phyloP scores from a whole-genome alignment of 495 filamentous ascomycete species.

The Lepidopterella palustris region DNA sequence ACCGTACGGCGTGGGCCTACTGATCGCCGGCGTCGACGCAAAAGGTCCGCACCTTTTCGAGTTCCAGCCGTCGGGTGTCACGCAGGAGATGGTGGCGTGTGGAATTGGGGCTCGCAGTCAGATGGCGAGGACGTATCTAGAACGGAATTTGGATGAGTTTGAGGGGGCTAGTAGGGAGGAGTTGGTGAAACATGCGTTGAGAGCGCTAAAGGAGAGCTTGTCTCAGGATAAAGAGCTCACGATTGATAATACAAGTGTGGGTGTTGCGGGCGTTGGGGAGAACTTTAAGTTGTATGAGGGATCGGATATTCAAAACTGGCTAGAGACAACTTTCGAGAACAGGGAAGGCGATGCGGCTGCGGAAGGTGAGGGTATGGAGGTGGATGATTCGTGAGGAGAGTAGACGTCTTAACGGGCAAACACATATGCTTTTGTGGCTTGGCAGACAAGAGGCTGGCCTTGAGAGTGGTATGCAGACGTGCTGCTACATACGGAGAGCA shows the following conservation, averaged over 20 bases:
- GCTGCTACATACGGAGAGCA: no score
- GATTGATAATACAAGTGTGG: conserved; percentile 90
- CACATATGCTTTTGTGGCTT: neutral
- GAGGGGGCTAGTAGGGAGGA: conserved; percentile 66
- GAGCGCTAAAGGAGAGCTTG: conserved; percentile 89
- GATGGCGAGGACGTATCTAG: conserved; percentile 94
- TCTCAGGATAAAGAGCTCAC: conserved; percentile 96
- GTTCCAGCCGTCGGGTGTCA: conserved; percentile 94
- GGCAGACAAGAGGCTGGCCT: neutral
- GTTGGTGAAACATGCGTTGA: conserved; percentile 81
- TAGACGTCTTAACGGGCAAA: neutral
- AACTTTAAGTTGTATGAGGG: conserved; percentile 91
- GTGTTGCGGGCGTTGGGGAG: conserved; percentile 51
- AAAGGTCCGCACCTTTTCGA: conserved; percentile 93
- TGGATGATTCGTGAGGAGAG: conserved; percentile 46
- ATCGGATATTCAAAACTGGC: conserved; percentile 62
- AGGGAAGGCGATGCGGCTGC: conserved; percentile 55
- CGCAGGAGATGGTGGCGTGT: conserved; percentile 91
- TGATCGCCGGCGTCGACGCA: conserved; percentile 90
- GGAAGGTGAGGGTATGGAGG: conserved; percentile 57
- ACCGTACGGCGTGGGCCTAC: conserved; percentile 90
- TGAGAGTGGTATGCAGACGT: no score
- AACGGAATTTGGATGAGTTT: conserved; percentile 83
- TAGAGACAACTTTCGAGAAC: conserved; percentile 61
- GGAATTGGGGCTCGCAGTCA: conserved; percentile 93